A percentile compares a stretch with the other conserved stretches of the same genome.
phyloP scores from a whole-genome alignment of 257 asterid genomes.

The Solanum megistacrolobum region DNA sequence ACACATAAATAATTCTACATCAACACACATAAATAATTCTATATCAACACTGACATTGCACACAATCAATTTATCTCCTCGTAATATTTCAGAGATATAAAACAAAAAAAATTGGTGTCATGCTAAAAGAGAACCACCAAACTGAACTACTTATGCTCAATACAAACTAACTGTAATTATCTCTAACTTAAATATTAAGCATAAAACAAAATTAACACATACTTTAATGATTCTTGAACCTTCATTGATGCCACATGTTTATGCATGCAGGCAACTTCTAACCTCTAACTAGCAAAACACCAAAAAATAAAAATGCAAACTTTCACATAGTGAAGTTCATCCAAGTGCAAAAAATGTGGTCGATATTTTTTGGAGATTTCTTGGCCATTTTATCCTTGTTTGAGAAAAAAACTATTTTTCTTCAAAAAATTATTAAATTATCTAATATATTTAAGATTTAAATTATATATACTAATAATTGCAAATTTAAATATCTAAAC shows the following conservation, averaged over 20 bases:
- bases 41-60: neutral
- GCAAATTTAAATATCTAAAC: neutral
- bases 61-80: neutral
- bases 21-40: neutral
- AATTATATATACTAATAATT: neutral
- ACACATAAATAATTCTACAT: neutral
- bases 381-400: neutral
- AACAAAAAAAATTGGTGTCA: neutral
- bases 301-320: neutral
- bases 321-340: neutral
- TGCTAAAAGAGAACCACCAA: neutral
- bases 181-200: neutral
- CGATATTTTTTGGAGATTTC: neutral
- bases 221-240: too few relatives aligned
- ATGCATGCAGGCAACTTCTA: neutral
- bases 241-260: neutral
- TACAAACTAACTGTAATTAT: neutral
- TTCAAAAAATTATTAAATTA: neutral
- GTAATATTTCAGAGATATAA: neutral
- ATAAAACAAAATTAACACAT: neutral
- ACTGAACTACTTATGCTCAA: neutral
- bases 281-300: neutral
- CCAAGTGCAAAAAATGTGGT: neutral
- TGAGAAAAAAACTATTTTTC: neutral
- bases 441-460: neutral